Conservation (phyloP, 2,329 filamentous ascomycete species). For the Gaeumannomyces sp. region DNA sequence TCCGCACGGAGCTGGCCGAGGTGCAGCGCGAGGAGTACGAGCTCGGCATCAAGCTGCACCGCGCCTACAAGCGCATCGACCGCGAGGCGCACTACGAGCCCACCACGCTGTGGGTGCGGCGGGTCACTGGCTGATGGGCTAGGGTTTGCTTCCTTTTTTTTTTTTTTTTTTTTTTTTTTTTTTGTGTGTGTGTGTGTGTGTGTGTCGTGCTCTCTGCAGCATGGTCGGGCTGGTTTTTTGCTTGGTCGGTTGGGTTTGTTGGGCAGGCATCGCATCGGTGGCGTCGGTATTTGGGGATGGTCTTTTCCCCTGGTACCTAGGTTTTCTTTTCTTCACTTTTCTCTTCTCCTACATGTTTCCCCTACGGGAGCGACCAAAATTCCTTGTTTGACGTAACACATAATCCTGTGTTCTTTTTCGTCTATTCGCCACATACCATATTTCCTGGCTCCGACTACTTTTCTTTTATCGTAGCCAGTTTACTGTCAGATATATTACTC, state of each 20-base stretch:
- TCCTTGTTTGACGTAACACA: neutral
- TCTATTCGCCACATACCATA: neutral
- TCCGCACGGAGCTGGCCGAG: slow-evolving; percentile 63
- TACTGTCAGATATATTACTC: neutral
- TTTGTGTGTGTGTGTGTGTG: neutral
- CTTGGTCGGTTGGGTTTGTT: neutral
- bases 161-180: no score
- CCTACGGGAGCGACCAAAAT: neutral
- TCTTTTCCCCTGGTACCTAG: no score
- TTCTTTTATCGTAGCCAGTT: neutral
- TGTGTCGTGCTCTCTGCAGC: slow-evolving; percentile 20
- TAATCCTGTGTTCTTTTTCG: neutral
- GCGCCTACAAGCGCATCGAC: slow-evolving; percentile 69
- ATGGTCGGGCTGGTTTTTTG: neutral
- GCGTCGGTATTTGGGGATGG: neutral
- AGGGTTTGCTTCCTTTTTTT: neutral
- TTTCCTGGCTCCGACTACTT: neutral
- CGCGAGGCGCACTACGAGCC: slow-evolving; percentile 59
- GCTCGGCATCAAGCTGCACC: slow-evolving; percentile 65
- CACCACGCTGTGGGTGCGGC: slow-evolving; percentile 69
- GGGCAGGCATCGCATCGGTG: neutral
- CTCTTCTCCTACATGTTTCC: neutral
- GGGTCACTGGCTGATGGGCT: slow-evolving; percentile 51
- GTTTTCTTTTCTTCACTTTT: neutral
- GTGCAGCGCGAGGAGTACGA: slow-evolving; percentile 74